A percentile compares a stretch with the other conserved stretches of the same genome.
Evolutionary conservation across 2,329 filamentous ascomycete genomes (phyloP).

Genomic region (Talaromyces sp.): DNA sequence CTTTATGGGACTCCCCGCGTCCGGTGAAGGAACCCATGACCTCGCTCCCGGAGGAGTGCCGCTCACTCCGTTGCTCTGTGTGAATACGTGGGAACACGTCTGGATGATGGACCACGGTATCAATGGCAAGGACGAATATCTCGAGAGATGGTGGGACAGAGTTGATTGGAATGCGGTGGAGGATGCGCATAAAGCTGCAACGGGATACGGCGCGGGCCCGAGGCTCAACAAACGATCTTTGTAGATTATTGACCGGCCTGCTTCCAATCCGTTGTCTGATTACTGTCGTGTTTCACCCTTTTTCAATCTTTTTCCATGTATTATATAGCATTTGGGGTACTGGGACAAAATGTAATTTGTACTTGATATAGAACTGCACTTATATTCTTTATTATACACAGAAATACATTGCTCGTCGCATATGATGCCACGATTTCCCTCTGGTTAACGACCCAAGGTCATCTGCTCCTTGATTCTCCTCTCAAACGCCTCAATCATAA

Average conservation of each 20-base stretch:
- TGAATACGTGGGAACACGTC: slow-evolving; percentile 95
- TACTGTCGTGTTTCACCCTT: neutral
- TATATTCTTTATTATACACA: neutral
- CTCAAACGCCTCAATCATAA: slow-evolving; percentile 95
- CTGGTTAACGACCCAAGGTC: slow-evolving; percentile 1
- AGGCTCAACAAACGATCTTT: slow-evolving; percentile 10
- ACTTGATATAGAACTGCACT: slow-evolving; percentile 2
- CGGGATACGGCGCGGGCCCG: slow-evolving; percentile 9
- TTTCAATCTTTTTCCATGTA: slow-evolving; percentile 19
- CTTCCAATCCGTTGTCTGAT: neutral
- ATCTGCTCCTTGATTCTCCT: slow-evolving; percentile 60
- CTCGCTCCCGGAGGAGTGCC: slow-evolving; percentile 45
- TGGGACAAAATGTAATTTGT: slow-evolving; percentile 9
- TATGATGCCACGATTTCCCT: neutral
- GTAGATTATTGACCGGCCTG: neutral
- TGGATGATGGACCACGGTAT: slow-evolving; percentile 81
- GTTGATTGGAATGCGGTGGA: slow-evolving; percentile 81
- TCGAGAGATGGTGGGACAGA: slow-evolving; percentile 79
- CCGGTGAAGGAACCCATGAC: slow-evolving; percentile 27
- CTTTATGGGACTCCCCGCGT: slow-evolving; percentile 8
- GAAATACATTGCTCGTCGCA: neutral
- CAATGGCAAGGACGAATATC: slow-evolving; percentile 69
- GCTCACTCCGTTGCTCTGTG: slow-evolving; percentile 74
- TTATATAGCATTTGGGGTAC: slow-evolving; percentile 18
- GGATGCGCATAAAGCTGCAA: slow-evolving; percentile 38